Base-by-base conservation (phyloP, 164 flowering plant genomes). In the Cinnamomum chago region DNA sequence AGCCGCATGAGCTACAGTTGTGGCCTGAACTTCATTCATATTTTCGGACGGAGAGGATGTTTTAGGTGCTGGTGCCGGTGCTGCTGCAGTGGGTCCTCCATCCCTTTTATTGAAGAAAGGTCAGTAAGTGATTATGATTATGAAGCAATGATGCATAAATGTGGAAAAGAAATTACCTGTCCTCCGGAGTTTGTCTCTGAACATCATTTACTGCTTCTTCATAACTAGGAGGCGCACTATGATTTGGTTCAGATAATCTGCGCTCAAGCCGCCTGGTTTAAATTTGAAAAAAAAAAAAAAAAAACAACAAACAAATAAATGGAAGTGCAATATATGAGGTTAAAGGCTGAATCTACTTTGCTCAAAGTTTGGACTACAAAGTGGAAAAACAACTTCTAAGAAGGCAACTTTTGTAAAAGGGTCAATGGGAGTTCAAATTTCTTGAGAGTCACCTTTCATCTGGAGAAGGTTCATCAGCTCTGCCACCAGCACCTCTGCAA, bases 171-270 rank as follows among this genome's bases (percentile, higher is more conserved):
- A 24, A 11, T 20, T 2, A 96, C 99, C 97, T 91, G 76, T 90
- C 97, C 81, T 83, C 81, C 17, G 82, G 80, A 62, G 73, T 84
- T 60, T 95, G 90, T 76, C 88, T 89, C 69, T 79, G 89, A 72
- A 84, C 79, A 58, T 84, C 89, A 77, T 76, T 82, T n/a, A 90
- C 82, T 70, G 88, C 93, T 68, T 92, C 98, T 79, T 96, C 98
- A 82, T 94, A 96, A 79, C 92, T 88, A 71, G 99, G 99, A 74
- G 97, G 97, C 64, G 88, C 94, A 75, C 90, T 89, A 75, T 82
- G 75, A 79, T 88, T 89, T 81, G 86, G 96, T 64, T 91, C 98
- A 76, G 98, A 90, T 78, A 75, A 84, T 78, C 86, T 93, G 50
- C 91, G 84, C 55, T 88, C 95, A 80, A 83, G 84, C 72, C 73